Evolutionary conservation across 2,329 filamentous ascomycete species (phyloP).

Genomic region (Ceratocystis alfenasii): DNA sequence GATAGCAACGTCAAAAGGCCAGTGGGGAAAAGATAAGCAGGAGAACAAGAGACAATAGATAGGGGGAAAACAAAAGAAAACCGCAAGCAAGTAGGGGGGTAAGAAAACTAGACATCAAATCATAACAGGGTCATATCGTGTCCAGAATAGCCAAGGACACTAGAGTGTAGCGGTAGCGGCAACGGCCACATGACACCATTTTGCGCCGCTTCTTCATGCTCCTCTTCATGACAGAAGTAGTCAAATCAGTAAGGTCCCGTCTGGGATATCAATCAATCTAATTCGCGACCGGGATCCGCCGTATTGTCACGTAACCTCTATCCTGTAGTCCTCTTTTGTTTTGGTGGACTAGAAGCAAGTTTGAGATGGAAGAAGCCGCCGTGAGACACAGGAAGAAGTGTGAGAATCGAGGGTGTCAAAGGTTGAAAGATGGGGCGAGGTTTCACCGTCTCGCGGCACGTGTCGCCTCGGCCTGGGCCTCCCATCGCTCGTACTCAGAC

Average conservation of each 20-base stretch:
- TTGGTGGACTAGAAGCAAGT: neutral
- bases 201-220: neutral
- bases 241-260: no score
- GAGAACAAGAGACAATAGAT: conserved; percentile 15
- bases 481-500: conserved; percentile 46
- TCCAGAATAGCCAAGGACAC: neutral
- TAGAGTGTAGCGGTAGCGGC: no score
- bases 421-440: neutral
- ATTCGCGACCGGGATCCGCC: no score
- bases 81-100: neutral
- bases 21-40: conserved; percentile 15
- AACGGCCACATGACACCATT: neutral
- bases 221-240: neutral
- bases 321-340: neutral
- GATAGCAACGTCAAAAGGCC: neutral
- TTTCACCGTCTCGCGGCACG: conserved; percentile 23
- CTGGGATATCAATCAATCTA: no score
- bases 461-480: conserved; percentile 34
- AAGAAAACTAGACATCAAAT: conserved; percentile 1
- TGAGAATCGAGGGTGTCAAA: neutral
- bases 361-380: neutral
- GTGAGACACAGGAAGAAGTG: neutral
- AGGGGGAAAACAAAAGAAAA: neutral
- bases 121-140: conserved; percentile 15
- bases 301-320: neutral